These are phyloP conservation scores for Candida odintsovae DNA, from an alignment of 805 yeast genomes.

Conservation along the genomic window DNA sequence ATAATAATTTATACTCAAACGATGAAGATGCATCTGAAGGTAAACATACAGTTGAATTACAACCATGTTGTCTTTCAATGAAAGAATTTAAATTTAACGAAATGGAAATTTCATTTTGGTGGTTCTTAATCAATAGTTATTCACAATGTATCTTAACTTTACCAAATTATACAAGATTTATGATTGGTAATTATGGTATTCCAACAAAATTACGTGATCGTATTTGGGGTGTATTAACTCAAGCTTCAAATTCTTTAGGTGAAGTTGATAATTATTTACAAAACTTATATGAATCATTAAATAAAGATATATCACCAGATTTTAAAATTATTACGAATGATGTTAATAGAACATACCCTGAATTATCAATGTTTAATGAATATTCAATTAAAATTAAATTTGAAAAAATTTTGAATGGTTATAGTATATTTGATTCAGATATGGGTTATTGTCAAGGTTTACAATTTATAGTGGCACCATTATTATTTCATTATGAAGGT, in stretches of 20 bases:
- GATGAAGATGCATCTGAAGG: slow-evolving; percentile 18
- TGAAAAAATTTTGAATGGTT: slow-evolving; percentile 53
- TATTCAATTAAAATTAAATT: slow-evolving; percentile 35
- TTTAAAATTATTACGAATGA: slow-evolving; percentile 47
- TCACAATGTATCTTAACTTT: slow-evolving; percentile 38
- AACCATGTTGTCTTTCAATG: slow-evolving; percentile 20
- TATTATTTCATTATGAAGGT: slow-evolving; percentile 35
- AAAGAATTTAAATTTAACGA: slow-evolving; percentile 9
- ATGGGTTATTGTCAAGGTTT: slow-evolving; percentile 69
- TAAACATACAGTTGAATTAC: slow-evolving; percentile 5
- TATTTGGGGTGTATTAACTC: slow-evolving; percentile 35
- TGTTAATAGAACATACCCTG: slow-evolving; percentile 55
- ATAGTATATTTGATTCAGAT: slow-evolving; percentile 56
- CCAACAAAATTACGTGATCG: slow-evolving; percentile 38
- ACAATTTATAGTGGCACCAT: slow-evolving; percentile 55
- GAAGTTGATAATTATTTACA: slow-evolving; percentile 16
- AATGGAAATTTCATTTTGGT: slow-evolving; percentile 38
- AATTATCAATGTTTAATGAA: slow-evolving; percentile 40
- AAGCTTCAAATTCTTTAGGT: slow-evolving; percentile 19
- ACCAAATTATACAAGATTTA: slow-evolving; percentile 42
- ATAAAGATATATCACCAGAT: slow-evolving; percentile 36
- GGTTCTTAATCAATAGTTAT: slow-evolving; percentile 37
- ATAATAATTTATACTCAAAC: slow-evolving; percentile 19
- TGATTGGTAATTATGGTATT: slow-evolving; percentile 36
- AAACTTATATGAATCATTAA: slow-evolving; percentile 31